Base-by-base conservation (phyloP, 164 flowering plant species). In the Buxus sempervirens region DNA sequence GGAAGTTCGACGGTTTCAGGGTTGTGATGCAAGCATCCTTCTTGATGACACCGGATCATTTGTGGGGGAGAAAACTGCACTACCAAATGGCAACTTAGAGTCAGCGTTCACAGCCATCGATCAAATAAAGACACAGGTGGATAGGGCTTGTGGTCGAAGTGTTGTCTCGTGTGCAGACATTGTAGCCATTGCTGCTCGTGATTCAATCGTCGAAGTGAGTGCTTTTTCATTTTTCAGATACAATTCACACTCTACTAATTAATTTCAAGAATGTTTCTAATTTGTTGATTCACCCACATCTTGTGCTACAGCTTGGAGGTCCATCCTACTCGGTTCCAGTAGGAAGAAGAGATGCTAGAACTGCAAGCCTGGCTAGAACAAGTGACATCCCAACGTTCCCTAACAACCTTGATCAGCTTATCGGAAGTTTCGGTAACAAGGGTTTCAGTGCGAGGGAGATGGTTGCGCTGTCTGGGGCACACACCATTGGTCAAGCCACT, bases 401-500 rank as follows among this genome's bases (percentile, higher is more conserved):
- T 41, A 25, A 67, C 15, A 53, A 74, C 65, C 76, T 82, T 9
- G 19, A 62, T 0, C 21, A 9, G 1, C 64, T 84, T 5, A 62
- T 75, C 60, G 12, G 13, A 5, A 60, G 54, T 24, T 82, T 84
- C 65, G 9, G 59, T 9, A 58, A 23, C 0, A 70, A 81, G 51
- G 84, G 83, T n/a, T 71, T 84, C 14, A 70, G 21, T 32, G 62
- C 45, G 0, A 62, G 72, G 42, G 86, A 84, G 63, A 75, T 82
- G 66, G 85, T 83, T 9, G 86, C 70, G 1, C 72, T 85, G 22
- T 82, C 85, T 5, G 90, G 88, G 6, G 83, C 79, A 10, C 87
- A 83, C 78, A 77, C 84, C 0, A 55, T 85, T 7, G 86, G 89
- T 18, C 73, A 66, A n/a, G 70, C 83, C 0, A 72, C 58, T 27